Percentiles rank a stretch among this genome's conserved stretches.
phyloP scores from a whole-genome alignment of 257 asterid genomes.

The Henckelia pumila region DNA sequence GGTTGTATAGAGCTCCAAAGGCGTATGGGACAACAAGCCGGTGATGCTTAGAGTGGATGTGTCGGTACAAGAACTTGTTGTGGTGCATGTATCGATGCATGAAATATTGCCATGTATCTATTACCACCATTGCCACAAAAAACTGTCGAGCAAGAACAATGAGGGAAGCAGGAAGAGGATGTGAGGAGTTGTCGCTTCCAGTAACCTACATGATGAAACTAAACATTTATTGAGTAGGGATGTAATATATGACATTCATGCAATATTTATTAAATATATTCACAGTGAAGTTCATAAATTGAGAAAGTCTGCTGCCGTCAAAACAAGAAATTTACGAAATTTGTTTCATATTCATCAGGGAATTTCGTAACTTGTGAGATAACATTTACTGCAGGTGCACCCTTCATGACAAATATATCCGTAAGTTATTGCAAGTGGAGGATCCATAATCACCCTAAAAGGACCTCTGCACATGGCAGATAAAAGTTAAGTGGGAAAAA shows the following conservation, averaged over 20 bases:
- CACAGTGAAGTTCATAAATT: not conserved
- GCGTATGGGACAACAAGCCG: conserved; percentile 75
- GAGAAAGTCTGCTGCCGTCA: not conserved
- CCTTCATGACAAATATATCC: not conserved
- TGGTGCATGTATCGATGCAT: conserved; percentile 96
- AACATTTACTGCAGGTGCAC: not conserved
- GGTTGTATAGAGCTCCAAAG: conserved; percentile 85
- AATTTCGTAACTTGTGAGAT: not conserved
- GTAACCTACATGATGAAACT: conserved; percentile 56
- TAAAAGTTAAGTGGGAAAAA: no score
- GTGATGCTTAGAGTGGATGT: conserved; percentile 85
- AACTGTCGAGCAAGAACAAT: conserved; percentile 52
- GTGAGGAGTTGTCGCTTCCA: conserved; percentile 41
- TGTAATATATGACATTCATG: not conserved
- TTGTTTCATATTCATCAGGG: not conserved
- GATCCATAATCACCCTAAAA: no score
- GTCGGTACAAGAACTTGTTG: conserved; percentile 73
- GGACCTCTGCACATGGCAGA: no score
- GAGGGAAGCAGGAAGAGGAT: conserved; percentile 43
- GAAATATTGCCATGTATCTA: conserved; percentile 97
- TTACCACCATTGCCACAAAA: conserved; percentile 69
- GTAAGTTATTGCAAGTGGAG: not conserved
- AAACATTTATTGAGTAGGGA: not conserved
- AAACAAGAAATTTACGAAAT: not conserved
- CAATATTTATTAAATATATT: not conserved